Evolutionary conservation across 257 asterid genomes (phyloP).

Genomic region (Nicotiana tomentosiformis): DNA sequence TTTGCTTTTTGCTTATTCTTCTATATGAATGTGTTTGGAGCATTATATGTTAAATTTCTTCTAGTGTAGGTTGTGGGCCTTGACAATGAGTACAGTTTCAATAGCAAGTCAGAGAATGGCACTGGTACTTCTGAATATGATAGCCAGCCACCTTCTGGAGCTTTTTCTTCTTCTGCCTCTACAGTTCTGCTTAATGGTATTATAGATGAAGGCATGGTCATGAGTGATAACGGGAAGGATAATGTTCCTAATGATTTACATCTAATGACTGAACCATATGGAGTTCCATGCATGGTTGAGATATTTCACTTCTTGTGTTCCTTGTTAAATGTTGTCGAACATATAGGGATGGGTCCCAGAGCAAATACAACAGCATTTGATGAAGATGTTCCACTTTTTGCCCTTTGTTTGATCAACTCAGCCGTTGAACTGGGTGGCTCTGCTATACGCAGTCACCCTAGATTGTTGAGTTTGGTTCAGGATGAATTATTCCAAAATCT

Average conservation of each 20-base stretch:
- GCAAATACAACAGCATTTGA: conserved; percentile 79
- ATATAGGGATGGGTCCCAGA: conserved; percentile 67
- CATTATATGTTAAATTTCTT: conserved; percentile 10
- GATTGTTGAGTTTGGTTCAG: conserved; percentile 82
- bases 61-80: conserved; percentile 43
- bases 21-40: conserved; percentile 3
- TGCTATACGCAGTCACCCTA: conserved; percentile 64
- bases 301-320: conserved; percentile 92
- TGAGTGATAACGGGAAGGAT: conserved; percentile 64
- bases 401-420: conserved; percentile 85
- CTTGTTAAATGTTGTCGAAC: conserved; percentile 76
- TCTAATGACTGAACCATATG: conserved; percentile 80
- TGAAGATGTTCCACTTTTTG: conserved; percentile 89
- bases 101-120: conserved; percentile 64
- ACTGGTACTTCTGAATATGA: conserved; percentile 49
- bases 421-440: conserved; percentile 89
- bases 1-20: conserved; percentile 6
- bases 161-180: conserved; percentile 32
- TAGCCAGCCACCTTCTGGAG: conserved; percentile 54
- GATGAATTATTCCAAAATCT: conserved; percentile 84
- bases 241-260: conserved; percentile 64
- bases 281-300: conserved; percentile 94
- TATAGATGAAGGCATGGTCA: conserved; percentile 49
- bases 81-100: conserved; percentile 45
- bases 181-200: conserved; percentile 32